These are phyloP conservation scores for Symbiodinium natans DNA, from an alignment of 73 alveolate species.

Conservation along the genomic window DNA sequence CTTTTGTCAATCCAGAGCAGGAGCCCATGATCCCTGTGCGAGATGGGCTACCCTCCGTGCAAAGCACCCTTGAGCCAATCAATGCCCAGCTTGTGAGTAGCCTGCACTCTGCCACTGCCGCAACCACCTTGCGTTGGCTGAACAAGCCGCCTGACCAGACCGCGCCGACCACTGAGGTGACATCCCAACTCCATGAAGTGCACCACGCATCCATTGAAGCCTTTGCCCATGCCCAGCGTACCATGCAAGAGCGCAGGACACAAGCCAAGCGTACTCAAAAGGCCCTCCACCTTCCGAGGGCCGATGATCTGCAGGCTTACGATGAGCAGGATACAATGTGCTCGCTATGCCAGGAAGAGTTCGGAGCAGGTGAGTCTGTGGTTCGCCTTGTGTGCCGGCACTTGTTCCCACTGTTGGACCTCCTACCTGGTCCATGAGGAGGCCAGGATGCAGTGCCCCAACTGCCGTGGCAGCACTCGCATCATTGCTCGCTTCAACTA, in stretches of 20 bases:
- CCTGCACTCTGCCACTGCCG: too few species aligned
- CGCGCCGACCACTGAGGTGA: too few species aligned
- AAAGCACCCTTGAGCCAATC: too few species aligned
- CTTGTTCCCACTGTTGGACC: slow-evolving; percentile 24
- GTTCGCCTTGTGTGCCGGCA: not conserved
- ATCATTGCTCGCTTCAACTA: not conserved
- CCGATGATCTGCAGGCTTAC: not conserved
- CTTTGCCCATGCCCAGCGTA: not conserved
- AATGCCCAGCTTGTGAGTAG: too few species aligned
- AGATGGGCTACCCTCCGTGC: too few species aligned
- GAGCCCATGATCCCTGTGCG: too few species aligned
- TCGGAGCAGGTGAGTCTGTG: not conserved
- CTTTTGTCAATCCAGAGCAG: too few species aligned
- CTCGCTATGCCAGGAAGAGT: not conserved
- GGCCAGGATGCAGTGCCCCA: not conserved
- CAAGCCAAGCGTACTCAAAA: not conserved
- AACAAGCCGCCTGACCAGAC: too few species aligned
- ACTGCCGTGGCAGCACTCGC: not conserved
- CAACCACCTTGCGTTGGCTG: too few species aligned
- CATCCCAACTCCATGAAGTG: not conserved
- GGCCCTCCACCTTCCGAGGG: not conserved
- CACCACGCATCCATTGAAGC: not conserved
- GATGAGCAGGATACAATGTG: not conserved
- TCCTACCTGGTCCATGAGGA: not conserved
- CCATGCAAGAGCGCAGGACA: not conserved